Base-by-base conservation (phyloP, 1,139 yeast genomes). In the Scheffersomyces segobiensis region DNA sequence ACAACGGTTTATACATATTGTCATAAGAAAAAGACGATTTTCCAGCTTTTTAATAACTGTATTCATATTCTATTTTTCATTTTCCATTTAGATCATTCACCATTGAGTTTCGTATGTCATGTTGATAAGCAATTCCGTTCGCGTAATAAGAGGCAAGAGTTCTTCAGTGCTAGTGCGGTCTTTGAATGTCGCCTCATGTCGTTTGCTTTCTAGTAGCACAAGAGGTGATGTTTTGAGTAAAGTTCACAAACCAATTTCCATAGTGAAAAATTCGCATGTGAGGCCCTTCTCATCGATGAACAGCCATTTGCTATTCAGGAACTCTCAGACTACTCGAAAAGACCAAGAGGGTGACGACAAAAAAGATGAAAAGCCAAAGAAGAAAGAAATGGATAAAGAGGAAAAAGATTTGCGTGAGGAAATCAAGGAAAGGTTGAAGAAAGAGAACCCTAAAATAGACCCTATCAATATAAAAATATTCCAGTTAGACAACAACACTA, bases 391-490 rank as follows among this genome's bases (percentile, higher is more conserved):
- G 60, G 60, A 53, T 7, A 55, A 60, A 48, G 63, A 65, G 22
- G 66, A 64, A 39, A 54, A 60, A 53, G 71, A 72, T 52, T 66
- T 75, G 42, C 67, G 80, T 52, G 76, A 75, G 56, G 79, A 78
- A 58, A 63, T 77, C 47, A 74, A 68, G 59, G 71, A 71, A 57
- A 65, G 71, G 48, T 62, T 76, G 57, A 72, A 72, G 64, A 72
- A 76, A 59, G 71, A 75, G 61, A 68, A 73, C 58, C 76, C 78
- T 5, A 69, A 71, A 53, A 54, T 71, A 18, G 73, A 75, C 57
- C 65, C 72, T 12, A 70, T 73, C 53, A 73, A 78, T 56, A 59
- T 78, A 53, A 78, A 77, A 62, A 67, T 79, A 12, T 68, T 69
- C 61, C 69, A 70, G 53, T 52, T 76, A 32, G 76, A 76, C 55